These are phyloP conservation scores for Pichia deserticola DNA, from an alignment of 805 yeast species.

Conservation along the genomic window DNA sequence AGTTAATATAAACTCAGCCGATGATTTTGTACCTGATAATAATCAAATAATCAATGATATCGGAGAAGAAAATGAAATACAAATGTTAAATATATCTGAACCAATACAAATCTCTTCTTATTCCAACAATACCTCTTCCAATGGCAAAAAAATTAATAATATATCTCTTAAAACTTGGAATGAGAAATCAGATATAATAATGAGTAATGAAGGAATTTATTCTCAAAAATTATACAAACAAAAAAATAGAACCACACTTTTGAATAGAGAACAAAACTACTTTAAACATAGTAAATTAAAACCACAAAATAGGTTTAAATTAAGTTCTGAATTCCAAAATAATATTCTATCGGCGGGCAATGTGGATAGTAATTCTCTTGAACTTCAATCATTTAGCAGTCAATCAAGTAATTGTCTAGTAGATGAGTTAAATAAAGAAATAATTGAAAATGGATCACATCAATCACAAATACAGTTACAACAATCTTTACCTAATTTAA, in stretches of 20 bases:
- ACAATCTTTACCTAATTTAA: constrained; percentile 4
- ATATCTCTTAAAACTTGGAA: constrained; percentile 4
- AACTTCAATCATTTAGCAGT: not conserved
- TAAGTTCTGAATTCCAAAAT: not conserved
- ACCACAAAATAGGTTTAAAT: too few species aligned
- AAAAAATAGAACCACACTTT: too few species aligned
- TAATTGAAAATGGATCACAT: constrained; percentile 1
- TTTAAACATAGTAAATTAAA: not conserved
- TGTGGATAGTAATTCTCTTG: not conserved
- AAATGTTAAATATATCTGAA: constrained; percentile 6
- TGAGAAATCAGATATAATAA: not conserved
- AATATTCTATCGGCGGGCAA: not conserved
- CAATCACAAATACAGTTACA: not conserved
- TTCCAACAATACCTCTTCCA: not conserved
- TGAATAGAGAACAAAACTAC: too few species aligned
- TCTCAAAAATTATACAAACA: not conserved
- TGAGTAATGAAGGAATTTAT: not conserved
- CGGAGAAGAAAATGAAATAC: not conserved
- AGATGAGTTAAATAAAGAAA: constrained; percentile 6
- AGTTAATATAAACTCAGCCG: too few species aligned
- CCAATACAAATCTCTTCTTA: not conserved
- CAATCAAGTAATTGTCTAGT: not conserved
- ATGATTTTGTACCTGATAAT: not conserved
- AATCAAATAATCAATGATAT: not conserved
- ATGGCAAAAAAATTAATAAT: not conserved